Base-by-base conservation (phyloP, 208 protist species). In the Naegleria gruberi region DNA sequence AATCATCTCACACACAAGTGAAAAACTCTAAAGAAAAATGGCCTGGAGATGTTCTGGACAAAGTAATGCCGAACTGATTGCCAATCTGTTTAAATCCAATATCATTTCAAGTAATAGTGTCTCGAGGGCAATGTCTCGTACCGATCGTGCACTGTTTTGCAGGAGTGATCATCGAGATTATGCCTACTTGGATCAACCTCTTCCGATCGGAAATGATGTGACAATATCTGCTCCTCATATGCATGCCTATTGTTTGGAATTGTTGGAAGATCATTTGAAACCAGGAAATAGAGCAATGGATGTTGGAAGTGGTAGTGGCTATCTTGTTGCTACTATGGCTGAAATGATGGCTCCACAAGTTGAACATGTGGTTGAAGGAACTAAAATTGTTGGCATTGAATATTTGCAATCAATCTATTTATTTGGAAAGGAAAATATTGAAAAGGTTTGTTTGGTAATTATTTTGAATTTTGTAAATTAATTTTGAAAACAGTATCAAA, bases 201-300 rank as follows among this genome's bases (percentile, higher is more conserved):
- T 95, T 47, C 91, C 94, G n/a, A 96, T 97, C 90, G 95, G 95
- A 41, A 94, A 96, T 89, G 91, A 92, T 51, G 95, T 94, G 17
- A 97, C 96, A 3, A 97, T 97, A 87, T 96, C 95, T 81, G 96
- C 96, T 0, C 96, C 96, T 26, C 96, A 97, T 91, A 97, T 97
- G 95, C 96, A 97, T 90, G 96, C 95, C 8, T 96, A 95, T 40
- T 96, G 95, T 93, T 83, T 97, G 30, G 94, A 97, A 83, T 73
- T 96, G n/a, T 87, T 96, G 34, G 89, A 91, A 34, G 91, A 94
- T 37, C 94, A 94, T 42, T 55, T 97, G 10, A 57, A 91, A 19
- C 45, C 8, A 41, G 91, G 89, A 19, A 85, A 51, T 17, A 26
- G 90, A 43, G 93, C 95, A 44, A 90, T 97, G 40, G 96, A 97